These are phyloP conservation scores for Candida anglica DNA, from an alignment of 805 yeast genomes.

Conservation along the genomic window DNA sequence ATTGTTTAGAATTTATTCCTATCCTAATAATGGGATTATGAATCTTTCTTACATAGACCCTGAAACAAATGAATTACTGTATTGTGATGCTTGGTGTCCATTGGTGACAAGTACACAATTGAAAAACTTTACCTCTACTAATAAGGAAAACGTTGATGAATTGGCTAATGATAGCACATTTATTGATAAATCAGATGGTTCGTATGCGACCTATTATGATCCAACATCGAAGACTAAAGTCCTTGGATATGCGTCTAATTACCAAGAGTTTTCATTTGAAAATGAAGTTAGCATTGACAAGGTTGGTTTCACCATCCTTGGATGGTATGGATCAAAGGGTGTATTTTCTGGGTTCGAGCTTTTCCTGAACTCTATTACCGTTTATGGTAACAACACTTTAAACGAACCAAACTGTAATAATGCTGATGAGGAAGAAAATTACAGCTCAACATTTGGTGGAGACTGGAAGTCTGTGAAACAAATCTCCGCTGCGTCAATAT, in stretches of 20 bases:
- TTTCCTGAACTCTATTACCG: constrained; percentile 53
- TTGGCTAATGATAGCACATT: constrained; percentile 30
- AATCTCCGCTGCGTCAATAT: constrained; percentile 22
- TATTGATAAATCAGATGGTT: constrained; percentile 28
- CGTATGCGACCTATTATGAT: constrained; percentile 32
- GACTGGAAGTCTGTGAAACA: constrained; percentile 22
- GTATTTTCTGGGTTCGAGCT: constrained; percentile 72
- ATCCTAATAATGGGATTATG: constrained; percentile 87
- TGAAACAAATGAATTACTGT: constrained; percentile 44
- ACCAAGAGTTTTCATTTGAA: constrained; percentile 79
- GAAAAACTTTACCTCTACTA: constrained; percentile 17
- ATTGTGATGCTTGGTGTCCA: constrained; percentile 92
- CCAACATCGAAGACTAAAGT: constrained; percentile 27
- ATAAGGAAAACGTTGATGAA: constrained; percentile 19
- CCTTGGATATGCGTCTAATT: constrained; percentile 44
- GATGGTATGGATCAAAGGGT: constrained; percentile 66
- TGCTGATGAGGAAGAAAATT: constrained; percentile 18
- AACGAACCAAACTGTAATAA: constrained; percentile 63
- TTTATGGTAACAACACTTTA: constrained; percentile 71
- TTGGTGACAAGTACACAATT: constrained; percentile 42
- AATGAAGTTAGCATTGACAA: constrained; percentile 58
- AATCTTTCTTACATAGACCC: constrained; percentile 86
- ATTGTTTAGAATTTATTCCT: constrained; percentile 66
- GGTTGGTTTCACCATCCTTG: constrained; percentile 61
- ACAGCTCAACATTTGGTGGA: constrained; percentile 23